Conservation (phyloP, 345 rosid species). For the Citrus cavaleriei region DNA sequence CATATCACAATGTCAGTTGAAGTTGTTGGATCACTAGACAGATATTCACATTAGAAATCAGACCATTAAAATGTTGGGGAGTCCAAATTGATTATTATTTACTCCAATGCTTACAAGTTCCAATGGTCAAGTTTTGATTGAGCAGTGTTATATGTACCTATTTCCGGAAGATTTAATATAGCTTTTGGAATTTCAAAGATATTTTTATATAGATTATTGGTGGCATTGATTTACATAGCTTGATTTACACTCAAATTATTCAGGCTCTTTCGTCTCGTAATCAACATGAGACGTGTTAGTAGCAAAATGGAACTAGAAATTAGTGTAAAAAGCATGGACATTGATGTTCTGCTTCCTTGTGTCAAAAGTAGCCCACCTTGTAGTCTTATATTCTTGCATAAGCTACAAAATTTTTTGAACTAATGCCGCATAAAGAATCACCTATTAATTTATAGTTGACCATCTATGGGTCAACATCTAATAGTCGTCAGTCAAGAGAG, state of each 20-base stretch:
- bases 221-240: neutral
- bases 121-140: neutral
- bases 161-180: neutral
- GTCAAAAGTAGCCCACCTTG: neutral
- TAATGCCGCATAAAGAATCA: too few species aligned
- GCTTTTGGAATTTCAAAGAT: neutral
- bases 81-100: conserved; percentile 2
- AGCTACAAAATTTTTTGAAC: neutral
- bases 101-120: neutral
- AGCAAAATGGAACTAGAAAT: neutral
- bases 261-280: neutral
- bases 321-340: neutral
- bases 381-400: neutral
- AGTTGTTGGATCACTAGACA: neutral
- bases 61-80: conserved; percentile 11
- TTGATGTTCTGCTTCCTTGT: neutral
- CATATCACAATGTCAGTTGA: conserved; percentile 75
- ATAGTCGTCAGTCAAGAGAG: too few species aligned
- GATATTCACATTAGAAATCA: neutral
- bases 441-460: neutral
- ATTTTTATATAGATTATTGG: neutral
- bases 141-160: neutral
- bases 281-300: neutral
- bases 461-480: neutral
- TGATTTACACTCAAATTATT: neutral